Evolutionary conservation across 2,329 filamentous ascomycete genomes (phyloP).

Genomic region (Pyricularia pennisetigena): DNA sequence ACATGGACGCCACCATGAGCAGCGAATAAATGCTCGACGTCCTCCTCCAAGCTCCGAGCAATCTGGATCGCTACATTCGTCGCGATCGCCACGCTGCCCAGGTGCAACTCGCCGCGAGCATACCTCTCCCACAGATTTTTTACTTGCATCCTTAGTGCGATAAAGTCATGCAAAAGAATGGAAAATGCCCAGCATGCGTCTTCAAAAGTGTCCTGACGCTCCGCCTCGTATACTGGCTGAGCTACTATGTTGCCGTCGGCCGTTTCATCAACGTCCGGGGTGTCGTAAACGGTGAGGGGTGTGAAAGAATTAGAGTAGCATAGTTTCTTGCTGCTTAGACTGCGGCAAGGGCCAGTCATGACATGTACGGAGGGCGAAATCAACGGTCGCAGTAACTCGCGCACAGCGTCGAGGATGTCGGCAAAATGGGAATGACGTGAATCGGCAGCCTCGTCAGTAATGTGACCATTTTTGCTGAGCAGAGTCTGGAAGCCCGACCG

Average conservation of each 20-base stretch:
- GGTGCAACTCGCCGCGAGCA: neutral
- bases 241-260: neutral
- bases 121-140: neutral
- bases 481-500: neutral
- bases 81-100: neutral
- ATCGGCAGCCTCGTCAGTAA: neutral
- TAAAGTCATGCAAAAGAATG: neutral
- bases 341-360: neutral
- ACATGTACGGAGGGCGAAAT: neutral
- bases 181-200: neutral
- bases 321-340: neutral
- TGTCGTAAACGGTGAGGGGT: neutral
- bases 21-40: neutral
- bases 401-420: neutral
- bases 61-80: neutral
- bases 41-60: neutral
- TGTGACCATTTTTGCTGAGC: neutral
- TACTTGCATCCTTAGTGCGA: neutral
- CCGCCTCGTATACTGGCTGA: neutral
- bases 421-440: neutral
- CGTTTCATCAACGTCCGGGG: neutral
- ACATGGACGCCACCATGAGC: neutral
- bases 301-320: neutral
- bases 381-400: neutral
- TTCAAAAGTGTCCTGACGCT: neutral